These are phyloP conservation scores for Pythium brachiatum DNA, from an alignment of 352 stramenopile genomes.

Conservation along the genomic window DNA sequence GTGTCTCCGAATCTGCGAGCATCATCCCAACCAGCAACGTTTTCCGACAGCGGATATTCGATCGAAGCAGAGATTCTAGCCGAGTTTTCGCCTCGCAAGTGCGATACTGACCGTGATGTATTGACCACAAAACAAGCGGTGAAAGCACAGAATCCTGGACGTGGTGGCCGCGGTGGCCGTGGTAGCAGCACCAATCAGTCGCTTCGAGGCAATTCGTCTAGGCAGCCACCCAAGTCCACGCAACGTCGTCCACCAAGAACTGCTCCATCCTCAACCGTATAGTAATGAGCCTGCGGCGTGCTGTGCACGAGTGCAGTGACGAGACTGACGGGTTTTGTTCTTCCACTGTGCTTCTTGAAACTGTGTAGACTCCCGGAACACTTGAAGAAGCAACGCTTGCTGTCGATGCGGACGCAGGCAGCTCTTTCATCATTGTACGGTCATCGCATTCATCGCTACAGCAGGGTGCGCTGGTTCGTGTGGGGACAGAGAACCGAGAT, in stretches of 20 bases:
- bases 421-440: slow-evolving; percentile 1
- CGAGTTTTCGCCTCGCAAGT: slow-evolving; percentile 16
- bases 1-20: neutral
- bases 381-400: slow-evolving; percentile 16
- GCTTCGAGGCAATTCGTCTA: neutral
- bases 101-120: neutral
- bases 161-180: neutral
- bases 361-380: neutral
- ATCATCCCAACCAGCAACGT: neutral
- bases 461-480: slow-evolving; percentile 6
- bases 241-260: neutral
- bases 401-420: slow-evolving; percentile 14
- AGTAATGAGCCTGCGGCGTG: slow-evolving; percentile 11
- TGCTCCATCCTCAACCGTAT: slow-evolving; percentile 16
- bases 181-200: neutral
- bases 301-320: slow-evolving; percentile 8
- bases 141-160: neutral
- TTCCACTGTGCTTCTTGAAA: no score
- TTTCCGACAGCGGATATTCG: neutral
- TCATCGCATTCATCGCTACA: neutral
- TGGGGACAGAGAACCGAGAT: slow-evolving; percentile 13
- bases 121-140: neutral
- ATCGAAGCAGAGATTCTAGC: slow-evolving; percentile 42
- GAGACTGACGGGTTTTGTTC: neutral
- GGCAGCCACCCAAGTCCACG: neutral